phyloP scores from a whole-genome alignment of 1,284 basidiomycete species.

The Porogramme epimiltina region DNA sequence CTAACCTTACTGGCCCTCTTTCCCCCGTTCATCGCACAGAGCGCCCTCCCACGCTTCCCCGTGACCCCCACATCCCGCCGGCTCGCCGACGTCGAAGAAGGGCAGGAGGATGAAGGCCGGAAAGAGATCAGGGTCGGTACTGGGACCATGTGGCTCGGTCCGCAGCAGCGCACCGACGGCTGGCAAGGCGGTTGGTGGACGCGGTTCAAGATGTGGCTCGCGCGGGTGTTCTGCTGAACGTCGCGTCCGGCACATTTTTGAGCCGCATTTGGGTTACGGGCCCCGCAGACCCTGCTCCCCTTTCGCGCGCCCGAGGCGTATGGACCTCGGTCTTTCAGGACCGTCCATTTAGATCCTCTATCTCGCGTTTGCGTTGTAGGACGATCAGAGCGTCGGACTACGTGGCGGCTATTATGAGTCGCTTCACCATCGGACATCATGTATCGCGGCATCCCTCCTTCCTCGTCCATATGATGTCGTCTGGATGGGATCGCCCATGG shows the following conservation, averaged over 20 bases:
- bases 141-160: conserved; percentile 69
- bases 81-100: conserved; percentile 63
- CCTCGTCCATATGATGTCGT: conserved; percentile 1
- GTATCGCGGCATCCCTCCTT: background rate
- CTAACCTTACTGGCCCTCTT: conserved; percentile 64
- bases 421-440: conserved; percentile 7
- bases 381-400: conserved; percentile 6
- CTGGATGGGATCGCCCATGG: background rate
- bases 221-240: conserved; percentile 58
- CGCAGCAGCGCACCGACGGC: conserved; percentile 53
- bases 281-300: background rate
- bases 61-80: conserved; percentile 32
- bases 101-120: conserved; percentile 49
- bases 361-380: conserved; percentile 7
- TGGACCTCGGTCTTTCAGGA: conserved; percentile 8
- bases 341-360: conserved; percentile 11
- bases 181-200: conserved; percentile 79
- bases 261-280: background rate
- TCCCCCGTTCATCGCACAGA: conserved; percentile 66
- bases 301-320: conserved; percentile 14
- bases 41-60: conserved; percentile 66
- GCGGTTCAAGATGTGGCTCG: conserved; percentile 71
- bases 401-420: conserved; percentile 2
- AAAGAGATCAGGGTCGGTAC: conserved; percentile 68
- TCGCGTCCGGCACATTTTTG: background rate